Evolutionary conservation across 192 early-diverging fungal species (phyloP).

Genomic region (Podila verticillata): DNA sequence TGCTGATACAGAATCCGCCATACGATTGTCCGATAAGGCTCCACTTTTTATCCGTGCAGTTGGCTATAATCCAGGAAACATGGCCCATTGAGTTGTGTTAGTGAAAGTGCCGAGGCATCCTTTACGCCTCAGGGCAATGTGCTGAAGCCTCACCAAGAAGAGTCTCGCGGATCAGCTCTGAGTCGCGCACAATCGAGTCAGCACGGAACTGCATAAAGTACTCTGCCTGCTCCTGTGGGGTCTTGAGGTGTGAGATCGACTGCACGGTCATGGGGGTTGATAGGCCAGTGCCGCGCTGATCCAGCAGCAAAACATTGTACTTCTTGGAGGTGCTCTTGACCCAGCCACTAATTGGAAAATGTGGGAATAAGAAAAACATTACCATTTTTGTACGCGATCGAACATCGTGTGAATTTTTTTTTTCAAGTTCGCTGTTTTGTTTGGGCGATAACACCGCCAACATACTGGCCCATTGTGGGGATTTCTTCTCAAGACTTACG

Average conservation of each 20-base stretch:
- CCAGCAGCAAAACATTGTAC: conserved; percentile 72
- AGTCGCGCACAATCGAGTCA: conserved; percentile 75
- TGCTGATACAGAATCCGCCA: conserved; percentile 76
- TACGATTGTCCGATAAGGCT: conserved; percentile 74
- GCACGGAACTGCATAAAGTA: conserved; percentile 74
- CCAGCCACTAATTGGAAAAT: conserved; percentile 36
- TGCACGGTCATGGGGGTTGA: conserved; percentile 66
- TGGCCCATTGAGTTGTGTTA: not conserved
- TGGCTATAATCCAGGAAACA: conserved; percentile 8
- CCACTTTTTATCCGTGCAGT: conserved; percentile 42
- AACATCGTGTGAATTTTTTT: no score
- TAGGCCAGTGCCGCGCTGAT: conserved; percentile 76
- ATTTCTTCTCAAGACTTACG: conserved; percentile 13
- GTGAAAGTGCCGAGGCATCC: no score
- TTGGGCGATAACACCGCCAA: no score
- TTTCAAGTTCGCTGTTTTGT: no score
- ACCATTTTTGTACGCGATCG: not conserved
- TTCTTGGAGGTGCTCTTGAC: conserved; percentile 60
- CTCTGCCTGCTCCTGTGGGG: conserved; percentile 64
- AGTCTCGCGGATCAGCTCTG: conserved; percentile 67
- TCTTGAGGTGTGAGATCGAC: conserved; percentile 55
- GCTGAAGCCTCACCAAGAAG: conserved; percentile 54
- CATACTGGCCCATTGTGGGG: no score
- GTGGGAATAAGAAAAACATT: not conserved
- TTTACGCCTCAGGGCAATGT: no score